phyloP scores from a whole-genome alignment of 108 stramenopile genomes.

The Mediolabrus comicus region DNA sequence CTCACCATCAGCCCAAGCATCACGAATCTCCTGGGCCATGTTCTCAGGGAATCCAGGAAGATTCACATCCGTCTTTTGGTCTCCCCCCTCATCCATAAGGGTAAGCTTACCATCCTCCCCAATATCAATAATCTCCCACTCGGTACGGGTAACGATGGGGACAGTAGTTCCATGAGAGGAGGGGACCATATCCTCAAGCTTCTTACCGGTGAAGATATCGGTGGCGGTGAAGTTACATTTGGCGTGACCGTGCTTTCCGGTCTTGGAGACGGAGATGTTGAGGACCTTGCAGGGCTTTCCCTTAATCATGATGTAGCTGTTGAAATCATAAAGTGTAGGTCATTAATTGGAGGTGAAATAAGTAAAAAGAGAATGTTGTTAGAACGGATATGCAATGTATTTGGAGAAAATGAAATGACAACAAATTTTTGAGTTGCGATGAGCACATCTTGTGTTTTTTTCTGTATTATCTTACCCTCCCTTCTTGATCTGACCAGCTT shows the following conservation, averaged over 20 bases:
- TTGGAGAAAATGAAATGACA: not conserved
- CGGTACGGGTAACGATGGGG: conserved; percentile 92
- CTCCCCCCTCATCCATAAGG: conserved; percentile 97
- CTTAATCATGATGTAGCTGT: conserved; percentile 96
- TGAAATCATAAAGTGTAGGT: not conserved
- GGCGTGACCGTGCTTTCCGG: conserved; percentile 99
- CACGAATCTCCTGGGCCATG: conserved; percentile 93
- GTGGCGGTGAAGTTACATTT: conserved; percentile 99
- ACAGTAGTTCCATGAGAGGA: conserved; percentile 97
- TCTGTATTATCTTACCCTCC: conserved; percentile 82
- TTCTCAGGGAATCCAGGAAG: conserved; percentile 89
- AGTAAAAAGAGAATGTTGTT: not conserved
- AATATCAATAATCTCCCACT: conserved; percentile 98
- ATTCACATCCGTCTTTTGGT: conserved; percentile 97
- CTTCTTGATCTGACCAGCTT: conserved; percentile 95
- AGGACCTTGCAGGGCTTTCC: conserved; percentile 99
- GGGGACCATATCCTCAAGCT: conserved; percentile 98
- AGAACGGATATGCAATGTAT: not conserved
- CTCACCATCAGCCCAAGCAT: conserved; percentile 92
- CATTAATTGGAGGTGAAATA: not conserved
- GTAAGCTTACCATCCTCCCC: conserved; percentile 94
- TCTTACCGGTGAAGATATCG: conserved; percentile 99
- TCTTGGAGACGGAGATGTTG: conserved; percentile 98
- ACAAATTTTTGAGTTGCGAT: not conserved
- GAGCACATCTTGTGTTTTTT: not conserved